phyloP scores from a whole-genome alignment of 768 basidiomycete species.

The Pulveroboletus sp. region DNA sequence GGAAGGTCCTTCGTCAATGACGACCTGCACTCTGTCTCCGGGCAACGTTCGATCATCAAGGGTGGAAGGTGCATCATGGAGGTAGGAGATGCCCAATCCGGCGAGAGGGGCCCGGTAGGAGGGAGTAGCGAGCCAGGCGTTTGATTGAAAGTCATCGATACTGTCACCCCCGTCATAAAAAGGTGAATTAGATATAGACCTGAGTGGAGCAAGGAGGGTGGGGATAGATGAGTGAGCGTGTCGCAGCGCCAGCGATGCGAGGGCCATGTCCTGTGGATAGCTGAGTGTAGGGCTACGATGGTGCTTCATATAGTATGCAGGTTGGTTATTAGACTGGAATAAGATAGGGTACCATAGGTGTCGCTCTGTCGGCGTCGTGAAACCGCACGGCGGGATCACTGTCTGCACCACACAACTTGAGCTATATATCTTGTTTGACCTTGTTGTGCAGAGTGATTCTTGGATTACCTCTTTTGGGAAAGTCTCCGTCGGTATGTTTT shows the following conservation, averaged over 20 bases:
- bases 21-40: slow-evolving; percentile 4
- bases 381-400: background rate
- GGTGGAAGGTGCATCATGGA: background rate
- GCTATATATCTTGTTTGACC: slow-evolving; percentile 15
- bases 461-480: slow-evolving; percentile 16
- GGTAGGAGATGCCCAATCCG: slow-evolving; percentile 26
- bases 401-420: background rate
- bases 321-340: background rate
- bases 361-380: slow-evolving; percentile 1
- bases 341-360: background rate
- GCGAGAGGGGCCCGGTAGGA: slow-evolving; percentile 17
- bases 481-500: slow-evolving; percentile 13
- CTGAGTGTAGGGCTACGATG: slow-evolving; percentile 22
- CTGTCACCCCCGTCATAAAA: background rate
- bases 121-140: slow-evolving; percentile 19
- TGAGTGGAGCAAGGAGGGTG: slow-evolving; percentile 30
- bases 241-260: slow-evolving; percentile 33
- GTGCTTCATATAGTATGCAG: slow-evolving; percentile 24
- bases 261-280: slow-evolving; percentile 11
- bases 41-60: background rate
- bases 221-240: slow-evolving; percentile 12
- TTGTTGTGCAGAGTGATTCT: slow-evolving; percentile 21
- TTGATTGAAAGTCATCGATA: slow-evolving; percentile 30
- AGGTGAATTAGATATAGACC: slow-evolving; percentile 8
- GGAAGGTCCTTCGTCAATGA: slow-evolving; percentile 1